Conservation (phyloP, 805 yeast species). For the Clavispora carvajalis region DNA sequence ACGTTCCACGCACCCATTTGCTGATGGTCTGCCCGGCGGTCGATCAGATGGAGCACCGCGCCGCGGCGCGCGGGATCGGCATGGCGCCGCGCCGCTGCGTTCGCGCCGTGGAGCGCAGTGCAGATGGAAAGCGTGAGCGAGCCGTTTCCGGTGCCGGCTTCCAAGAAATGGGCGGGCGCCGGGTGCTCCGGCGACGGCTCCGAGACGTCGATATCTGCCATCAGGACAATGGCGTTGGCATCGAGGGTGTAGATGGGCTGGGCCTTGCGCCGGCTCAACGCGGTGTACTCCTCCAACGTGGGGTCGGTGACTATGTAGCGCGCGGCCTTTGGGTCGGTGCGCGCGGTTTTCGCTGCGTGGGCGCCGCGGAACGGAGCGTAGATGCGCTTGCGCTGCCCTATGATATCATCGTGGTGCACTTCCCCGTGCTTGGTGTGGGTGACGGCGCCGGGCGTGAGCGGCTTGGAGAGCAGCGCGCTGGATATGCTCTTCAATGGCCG, state of each 20-base stretch:
- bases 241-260: conserved; percentile 4
- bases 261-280: conserved; percentile 1
- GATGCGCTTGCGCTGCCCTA: conserved; percentile 3
- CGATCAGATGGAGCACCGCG: conserved; percentile 1
- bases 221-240: conserved; percentile 1
- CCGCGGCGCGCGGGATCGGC: not conserved
- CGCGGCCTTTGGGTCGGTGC: not conserved
- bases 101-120: conserved; percentile 3
- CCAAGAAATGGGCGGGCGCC: not conserved
- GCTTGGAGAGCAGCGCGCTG: not conserved
- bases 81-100: not conserved
- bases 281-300: conserved; percentile 4
- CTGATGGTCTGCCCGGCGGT: conserved; percentile 2
- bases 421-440: conserved; percentile 1
- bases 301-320: conserved; percentile 1
- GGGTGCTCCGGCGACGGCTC: not conserved
- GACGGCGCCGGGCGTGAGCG: not conserved
- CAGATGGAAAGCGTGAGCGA: conserved; percentile 3
- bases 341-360: not conserved
- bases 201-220: conserved; percentile 1
- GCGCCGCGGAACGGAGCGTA: conserved; percentile 1
- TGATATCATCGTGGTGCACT: conserved; percentile 3
- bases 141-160: conserved; percentile 5
- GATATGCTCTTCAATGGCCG: conserved; percentile 1
- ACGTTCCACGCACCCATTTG: conserved; percentile 2